Conservation (phyloP, 2,329 filamentous ascomycete genomes). For the Colletotrichum noveboracense region DNA sequence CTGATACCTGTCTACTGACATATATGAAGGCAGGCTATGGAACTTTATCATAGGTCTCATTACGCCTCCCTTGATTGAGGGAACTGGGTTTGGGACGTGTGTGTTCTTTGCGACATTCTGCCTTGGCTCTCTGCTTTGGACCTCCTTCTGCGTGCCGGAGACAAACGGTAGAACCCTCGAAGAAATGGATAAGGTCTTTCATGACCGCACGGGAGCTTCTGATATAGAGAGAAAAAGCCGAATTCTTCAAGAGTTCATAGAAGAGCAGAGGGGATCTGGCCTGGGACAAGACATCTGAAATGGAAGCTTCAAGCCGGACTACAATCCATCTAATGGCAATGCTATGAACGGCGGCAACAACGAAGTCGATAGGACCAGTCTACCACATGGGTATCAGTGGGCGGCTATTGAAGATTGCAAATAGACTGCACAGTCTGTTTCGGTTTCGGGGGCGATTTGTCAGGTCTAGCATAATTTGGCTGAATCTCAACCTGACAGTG, state of each 20-base stretch:
- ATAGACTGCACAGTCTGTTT: background rate
- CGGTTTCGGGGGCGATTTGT: background rate
- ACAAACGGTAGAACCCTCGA: background rate
- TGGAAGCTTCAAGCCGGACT: background rate
- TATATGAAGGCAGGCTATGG: background rate
- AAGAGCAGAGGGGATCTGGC: background rate
- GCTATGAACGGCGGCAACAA: background rate
- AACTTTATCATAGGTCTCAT: background rate
- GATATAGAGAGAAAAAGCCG: background rate
- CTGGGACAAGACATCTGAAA: background rate
- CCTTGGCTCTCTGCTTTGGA: background rate
- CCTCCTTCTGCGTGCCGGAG: background rate
- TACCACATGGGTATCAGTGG: background rate
- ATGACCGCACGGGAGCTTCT: background rate
- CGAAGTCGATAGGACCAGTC: too few relatives aligned
- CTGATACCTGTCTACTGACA: background rate
- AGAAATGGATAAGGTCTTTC: background rate
- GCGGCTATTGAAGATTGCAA: background rate
- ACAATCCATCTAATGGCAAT: background rate
- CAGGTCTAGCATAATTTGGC: fast-evolving
- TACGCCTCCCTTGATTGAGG: background rate
- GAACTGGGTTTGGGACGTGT: background rate
- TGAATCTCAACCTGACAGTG: background rate
- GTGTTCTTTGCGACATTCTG: background rate
- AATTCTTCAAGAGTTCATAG: background rate